phyloP scores from a whole-genome alignment of 768 basidiomycete species.

The Boletellus ananas region DNA sequence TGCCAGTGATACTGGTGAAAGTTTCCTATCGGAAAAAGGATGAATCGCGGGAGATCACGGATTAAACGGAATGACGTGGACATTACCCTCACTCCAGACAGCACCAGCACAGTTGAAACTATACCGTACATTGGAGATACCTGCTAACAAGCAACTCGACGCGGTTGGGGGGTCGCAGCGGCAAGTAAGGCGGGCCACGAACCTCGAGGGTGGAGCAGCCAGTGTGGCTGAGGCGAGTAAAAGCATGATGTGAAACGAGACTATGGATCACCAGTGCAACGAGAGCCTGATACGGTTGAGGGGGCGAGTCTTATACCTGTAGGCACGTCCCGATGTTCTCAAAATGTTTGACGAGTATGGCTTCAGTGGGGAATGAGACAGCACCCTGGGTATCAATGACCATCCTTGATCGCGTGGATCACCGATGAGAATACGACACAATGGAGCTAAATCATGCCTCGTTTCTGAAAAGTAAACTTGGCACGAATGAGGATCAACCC shows the following conservation, averaged over 20 bases:
- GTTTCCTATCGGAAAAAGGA: slow-evolving; percentile 10
- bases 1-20: slow-evolving; percentile 17
- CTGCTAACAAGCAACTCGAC: not conserved
- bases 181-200: slow-evolving; percentile 5
- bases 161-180: slow-evolving; percentile 10
- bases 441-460: not conserved
- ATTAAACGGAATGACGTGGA: slow-evolving; percentile 1
- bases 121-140: slow-evolving; percentile 10
- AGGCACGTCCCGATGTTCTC: not conserved
- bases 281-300: not conserved
- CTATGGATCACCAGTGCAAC: not conserved
- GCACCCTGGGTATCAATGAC: too few relatives aligned
- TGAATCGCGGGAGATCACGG: not conserved
- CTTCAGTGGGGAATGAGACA: not conserved
- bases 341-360: not conserved
- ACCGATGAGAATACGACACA: slow-evolving; percentile 1
- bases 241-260: slow-evolving; percentile 12
- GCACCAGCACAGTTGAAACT: slow-evolving; percentile 20
- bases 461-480: not conserved
- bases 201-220: slow-evolving; percentile 15
- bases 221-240: slow-evolving; percentile 18
- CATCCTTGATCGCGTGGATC: not conserved
- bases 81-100: slow-evolving; percentile 4
- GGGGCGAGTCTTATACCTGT: slow-evolving; percentile 10
- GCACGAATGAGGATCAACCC: not conserved